A percentile compares a stretch with the other conserved stretches of the same genome.
phyloP scores from a whole-genome alignment of 140 eudicot species.

The Erigeron philadelphicus region DNA sequence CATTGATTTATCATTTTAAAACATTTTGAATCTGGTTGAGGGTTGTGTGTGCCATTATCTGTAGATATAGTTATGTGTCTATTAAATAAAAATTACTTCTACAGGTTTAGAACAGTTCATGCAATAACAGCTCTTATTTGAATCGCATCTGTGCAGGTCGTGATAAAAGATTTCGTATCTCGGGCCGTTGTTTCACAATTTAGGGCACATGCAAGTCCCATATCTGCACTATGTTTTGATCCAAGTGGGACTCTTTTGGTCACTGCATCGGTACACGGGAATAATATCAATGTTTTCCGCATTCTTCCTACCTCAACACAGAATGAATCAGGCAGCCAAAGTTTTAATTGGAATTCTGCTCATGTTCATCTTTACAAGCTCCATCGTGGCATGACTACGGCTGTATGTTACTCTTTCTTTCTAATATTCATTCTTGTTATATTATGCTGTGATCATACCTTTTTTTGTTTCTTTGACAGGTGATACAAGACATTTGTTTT shows the following conservation, averaged over 20 bases:
- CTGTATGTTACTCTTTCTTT: constrained; percentile 41
- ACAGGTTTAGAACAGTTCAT: background rate
- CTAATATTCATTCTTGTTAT: background rate
- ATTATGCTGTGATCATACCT: background rate
- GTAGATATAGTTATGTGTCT: no score
- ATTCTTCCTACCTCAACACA: constrained; percentile 59
- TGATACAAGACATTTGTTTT: constrained; percentile 86
- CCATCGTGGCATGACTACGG: constrained; percentile 83
- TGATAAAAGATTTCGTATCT: constrained; percentile 64
- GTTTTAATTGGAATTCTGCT: constrained; percentile 59
- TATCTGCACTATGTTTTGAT: constrained; percentile 86
- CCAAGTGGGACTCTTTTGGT: constrained; percentile 96
- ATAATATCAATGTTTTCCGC: constrained; percentile 72
- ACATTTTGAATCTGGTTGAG: no score
- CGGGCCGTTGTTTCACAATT: constrained; percentile 63
- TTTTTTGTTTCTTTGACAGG: constrained; percentile 41
- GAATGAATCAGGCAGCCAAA: constrained; percentile 50
- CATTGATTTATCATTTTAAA: no score
- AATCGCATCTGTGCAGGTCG: constrained; percentile 46
- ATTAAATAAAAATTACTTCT: no score
- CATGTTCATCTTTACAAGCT: constrained; percentile 89
- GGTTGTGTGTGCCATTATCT: no score
- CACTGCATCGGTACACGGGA: constrained; percentile 86
- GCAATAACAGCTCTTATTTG: background rate
- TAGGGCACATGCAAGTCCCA: constrained; percentile 80